Evolutionary conservation across 2,329 filamentous ascomycete genomes (phyloP), one percentile per base, ranked within the genome.

Genomic region (Penicillium sp.): DNA sequence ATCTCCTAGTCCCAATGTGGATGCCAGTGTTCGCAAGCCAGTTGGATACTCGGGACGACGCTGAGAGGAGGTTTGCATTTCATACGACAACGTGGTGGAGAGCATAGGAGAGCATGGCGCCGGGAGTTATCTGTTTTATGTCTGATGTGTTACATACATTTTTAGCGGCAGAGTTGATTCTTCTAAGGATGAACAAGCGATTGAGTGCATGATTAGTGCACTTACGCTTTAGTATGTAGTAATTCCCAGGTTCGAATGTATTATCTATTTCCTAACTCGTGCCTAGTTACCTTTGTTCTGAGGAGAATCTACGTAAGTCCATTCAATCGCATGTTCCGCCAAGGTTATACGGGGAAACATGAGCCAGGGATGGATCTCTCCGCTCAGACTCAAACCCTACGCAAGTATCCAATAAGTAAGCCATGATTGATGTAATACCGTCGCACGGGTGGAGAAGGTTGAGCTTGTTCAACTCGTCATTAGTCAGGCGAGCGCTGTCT

Each of bases 1-100:
- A 38, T 67, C 67, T 10, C 64, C 65, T 16, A 70, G 66, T 49
- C 64, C 68, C 9, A 63, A 61, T 52, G 41, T 63, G 37, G 66
- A 68, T 56, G 62, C 65, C n/a, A 63, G 55, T 54, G 50, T 56
- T 41, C 53, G 66, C 38, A 69, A 68, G 53, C 67, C 67, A 2
- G 60, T 68, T 44, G 67, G 67, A n/a, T 41, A 54, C 29, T 41
- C 50, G 27, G 57, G 55, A 27, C 54, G 60, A 46, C 46, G 56
- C 41, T 61, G 41, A 56, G 35, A 34, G 6, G 27, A 36, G 12
- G 35, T 31, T 14, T 29, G 28, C 38, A 42, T 43, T 41, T 46
- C 45, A 54, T 51, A 41, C 31, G 9, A 40, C 28, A 42, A 51
- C 49, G 43, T 49, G 55, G 55, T 40, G 49, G 35, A 53, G 35